Evolutionary conservation across 768 basidiomycete species (phyloP), one percentile per base, ranked within the genome.

Genomic region (Panaeolus cyanescens): DNA sequence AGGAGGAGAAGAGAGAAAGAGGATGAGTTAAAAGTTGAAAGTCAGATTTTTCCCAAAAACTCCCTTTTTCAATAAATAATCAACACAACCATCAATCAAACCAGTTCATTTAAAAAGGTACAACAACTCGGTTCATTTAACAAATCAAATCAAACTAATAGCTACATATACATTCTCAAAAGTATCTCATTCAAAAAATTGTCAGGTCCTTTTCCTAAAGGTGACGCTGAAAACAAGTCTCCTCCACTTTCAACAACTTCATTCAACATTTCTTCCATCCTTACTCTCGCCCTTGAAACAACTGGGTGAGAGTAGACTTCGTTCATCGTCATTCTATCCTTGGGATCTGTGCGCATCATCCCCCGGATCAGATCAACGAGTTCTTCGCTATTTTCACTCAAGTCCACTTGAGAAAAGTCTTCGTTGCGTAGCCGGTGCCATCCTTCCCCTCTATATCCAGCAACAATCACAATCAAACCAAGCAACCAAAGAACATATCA

Each of bases 401-500:
- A 72, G 69, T 92, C 87, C 59, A 95, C 86, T 71, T 94, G 93
- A 55, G 88, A 85, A 71, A 97, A 95, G 77, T 99, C 93, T 71
- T 96, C 92, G 60, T 86, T 85, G 59, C 97, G 89, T 33, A 99
- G 82, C 64, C 91, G 87, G 69, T 97, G 96, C 97, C 97, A 99
- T 1, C 91, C 85, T 55, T 92, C 88, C 25, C 96, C 96, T 82
- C 95, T 95, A 70, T 40, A 30, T 37, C 36, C 69, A 62, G 65
- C 62, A 67, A 54, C 65, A 64, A 60, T 65, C 62, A 68, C 64
- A 69, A 71, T 74, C 69, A 75, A 70, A 62, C 68, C 64, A 66
- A 61, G 54, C 53, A 54, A 61, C 34, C 61, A 69, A 59, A 36
- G 59, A 30, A 45, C 65, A 56, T 59, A 59, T 62, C 58, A 57